Conservation (phyloP, 2,329 filamentous ascomycete genomes). For the Dothistroma septosporum region DNA sequence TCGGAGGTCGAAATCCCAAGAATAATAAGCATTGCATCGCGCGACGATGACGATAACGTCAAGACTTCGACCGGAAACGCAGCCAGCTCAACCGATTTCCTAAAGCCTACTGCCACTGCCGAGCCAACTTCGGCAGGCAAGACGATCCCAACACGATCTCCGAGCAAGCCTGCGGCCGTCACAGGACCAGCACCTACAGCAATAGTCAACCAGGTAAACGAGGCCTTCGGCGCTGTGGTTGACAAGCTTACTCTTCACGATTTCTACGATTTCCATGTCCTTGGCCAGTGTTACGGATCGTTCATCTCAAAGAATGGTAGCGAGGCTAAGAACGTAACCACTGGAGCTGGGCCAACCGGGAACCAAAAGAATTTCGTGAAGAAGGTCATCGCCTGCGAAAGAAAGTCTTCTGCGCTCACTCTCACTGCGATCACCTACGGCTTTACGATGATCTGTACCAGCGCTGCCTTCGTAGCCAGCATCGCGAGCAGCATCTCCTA, state of each 20-base stretch:
- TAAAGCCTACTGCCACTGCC: not conserved
- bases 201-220: not conserved
- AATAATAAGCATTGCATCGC: not conserved
- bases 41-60: not conserved
- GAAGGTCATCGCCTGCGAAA: not conserved
- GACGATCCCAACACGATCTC: not conserved
- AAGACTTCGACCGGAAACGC: not conserved
- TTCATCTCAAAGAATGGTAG: not conserved
- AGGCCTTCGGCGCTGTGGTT: not conserved
- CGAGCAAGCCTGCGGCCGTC: not conserved
- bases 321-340: not conserved
- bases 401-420: not conserved
- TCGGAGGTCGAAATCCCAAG: not conserved
- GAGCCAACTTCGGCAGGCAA: not conserved
- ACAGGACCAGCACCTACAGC: not conserved
- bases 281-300: not conserved
- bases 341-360: not conserved
- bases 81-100: not conserved
- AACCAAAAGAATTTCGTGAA: not conserved
- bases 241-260: not conserved
- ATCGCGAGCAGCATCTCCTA: not conserved
- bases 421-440: not conserved
- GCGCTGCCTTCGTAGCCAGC: not conserved
- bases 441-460: not conserved
- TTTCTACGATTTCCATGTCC: constrained; percentile 1